These are phyloP conservation scores for Xerocomus spinulosus DNA, from an alignment of 768 basidiomycete species.

Conservation along the genomic window DNA sequence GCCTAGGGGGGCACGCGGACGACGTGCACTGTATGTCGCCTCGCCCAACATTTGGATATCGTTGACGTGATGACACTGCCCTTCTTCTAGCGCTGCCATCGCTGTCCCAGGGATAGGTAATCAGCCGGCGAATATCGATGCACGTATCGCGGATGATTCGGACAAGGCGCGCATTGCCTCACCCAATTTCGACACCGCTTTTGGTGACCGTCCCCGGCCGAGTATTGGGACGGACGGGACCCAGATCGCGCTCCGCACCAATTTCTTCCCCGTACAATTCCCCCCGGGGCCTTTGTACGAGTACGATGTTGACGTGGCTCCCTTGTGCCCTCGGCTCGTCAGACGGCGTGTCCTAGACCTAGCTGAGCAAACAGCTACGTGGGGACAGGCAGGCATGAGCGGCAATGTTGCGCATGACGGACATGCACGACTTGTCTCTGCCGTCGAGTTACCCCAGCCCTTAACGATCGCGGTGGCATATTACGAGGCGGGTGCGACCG, in stretches of 20 bases:
- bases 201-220: not conserved
- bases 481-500: not conserved
- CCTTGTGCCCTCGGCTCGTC: slow-evolving; percentile 29
- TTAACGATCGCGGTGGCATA: not conserved
- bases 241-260: slow-evolving; percentile 41
- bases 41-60: too few relatives aligned
- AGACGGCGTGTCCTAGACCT: slow-evolving; percentile 39
- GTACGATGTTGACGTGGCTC: slow-evolving; percentile 36
- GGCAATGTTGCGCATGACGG: slow-evolving; percentile 40
- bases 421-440: slow-evolving; percentile 36
- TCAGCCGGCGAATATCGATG: not conserved
- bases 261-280: slow-evolving; percentile 42
- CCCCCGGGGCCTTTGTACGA: slow-evolving; percentile 39
- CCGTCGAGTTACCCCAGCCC: slow-evolving; percentile 8
- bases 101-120: too few relatives aligned
- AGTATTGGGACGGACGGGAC: slow-evolving; percentile 33
- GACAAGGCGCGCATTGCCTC: not conserved
- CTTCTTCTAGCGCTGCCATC: not conserved
- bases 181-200: too few relatives aligned
- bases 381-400: slow-evolving; percentile 33
- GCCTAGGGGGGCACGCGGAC: not conserved
- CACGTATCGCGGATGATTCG: not conserved
- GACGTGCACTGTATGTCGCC: too few relatives aligned
- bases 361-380: slow-evolving; percentile 37
- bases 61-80: too few relatives aligned